Base-by-base conservation (phyloP, 169 alveolate genomes). In the Cryptosporidium xiaoi region DNA sequence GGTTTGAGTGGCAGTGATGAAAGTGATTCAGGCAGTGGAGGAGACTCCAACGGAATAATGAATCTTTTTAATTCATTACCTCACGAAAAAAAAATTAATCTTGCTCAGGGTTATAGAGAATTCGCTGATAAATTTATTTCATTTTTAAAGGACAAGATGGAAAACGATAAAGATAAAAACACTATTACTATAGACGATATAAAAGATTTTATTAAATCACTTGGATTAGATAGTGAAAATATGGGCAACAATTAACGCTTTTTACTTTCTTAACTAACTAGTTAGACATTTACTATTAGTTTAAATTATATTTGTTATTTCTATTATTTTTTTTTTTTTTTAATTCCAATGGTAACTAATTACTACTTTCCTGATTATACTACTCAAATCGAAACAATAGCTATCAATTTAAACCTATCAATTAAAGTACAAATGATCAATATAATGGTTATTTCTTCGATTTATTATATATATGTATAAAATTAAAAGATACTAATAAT, bases 31-130 rank as follows among this genome's bases (percentile, higher is more conserved):
- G 67, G 67, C 4, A 50, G 18, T 5, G 48, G 48, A 40, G 33
- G 65, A 7, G 65, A 48, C 18, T 20, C 51, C 7, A 50, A 20
- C 20, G 18, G 55, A 12, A 20, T 58, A 13, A 58, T 51, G 20
- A 71, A 33, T n/a, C 15, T 71, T 15, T 71, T 71, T 71, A 71
- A 71, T 18, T 36, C 69, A 4, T 44, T 71, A 18, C 84, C 84
- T 0, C 84, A 71, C 36, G 84, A 71, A n/a, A 71, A 71, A 58
- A 71, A 71, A 24, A 71, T 71, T 2, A 10, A 58, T 31, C 55
- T 71, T 16, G 84, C 84, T 16, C 84, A 56, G 20, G 84, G 84
- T 8, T 71, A 71, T 33, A 71, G 84, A 56, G 62, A 56, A 58
- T 71, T 71, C 33, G 84, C 84, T 71, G 84, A 71, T 44, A 71